A percentile compares a stretch with the other conserved stretches of the same genome.
These are phyloP conservation scores for Volvariella volvacea DNA, from an alignment of 1,284 basidiomycete genomes.

Conservation along the genomic window DNA sequence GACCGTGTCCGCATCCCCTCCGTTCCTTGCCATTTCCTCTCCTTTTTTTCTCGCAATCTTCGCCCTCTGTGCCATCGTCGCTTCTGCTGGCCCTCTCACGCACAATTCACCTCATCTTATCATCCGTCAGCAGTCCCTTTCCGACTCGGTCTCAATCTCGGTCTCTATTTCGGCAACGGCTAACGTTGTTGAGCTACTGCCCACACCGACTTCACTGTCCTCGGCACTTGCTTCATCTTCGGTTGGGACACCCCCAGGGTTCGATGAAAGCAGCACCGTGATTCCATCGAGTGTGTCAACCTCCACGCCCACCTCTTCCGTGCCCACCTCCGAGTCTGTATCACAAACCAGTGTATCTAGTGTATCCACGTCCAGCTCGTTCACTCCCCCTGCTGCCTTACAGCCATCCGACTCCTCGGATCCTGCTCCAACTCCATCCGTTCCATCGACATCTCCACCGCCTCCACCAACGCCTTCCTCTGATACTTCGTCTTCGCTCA, in stretches of 20 bases:
- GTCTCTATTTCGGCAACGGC: not conserved
- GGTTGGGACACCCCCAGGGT: not conserved
- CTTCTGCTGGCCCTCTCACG: constrained; percentile 6
- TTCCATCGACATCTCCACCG: not conserved
- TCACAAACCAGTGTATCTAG: not conserved
- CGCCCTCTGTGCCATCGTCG: constrained; percentile 8
- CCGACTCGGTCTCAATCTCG: not conserved
- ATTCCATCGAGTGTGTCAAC: not conserved
- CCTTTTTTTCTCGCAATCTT: no score
- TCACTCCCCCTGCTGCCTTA: not conserved
- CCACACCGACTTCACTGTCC: no score
- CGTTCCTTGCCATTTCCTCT: not conserved
- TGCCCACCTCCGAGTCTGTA: not conserved
- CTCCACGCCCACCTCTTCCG: not conserved
- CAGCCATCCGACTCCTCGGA: not conserved
- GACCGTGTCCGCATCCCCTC: constrained; percentile 1
- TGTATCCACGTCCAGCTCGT: not conserved
- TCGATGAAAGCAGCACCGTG: not conserved
- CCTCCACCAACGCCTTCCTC: constrained; percentile 3
- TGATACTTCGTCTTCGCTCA: constrained; percentile 7
- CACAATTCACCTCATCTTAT: constrained; percentile 2
- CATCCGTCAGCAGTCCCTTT: not conserved
- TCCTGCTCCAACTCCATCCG: constrained; percentile 1
- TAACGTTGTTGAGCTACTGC: no score
- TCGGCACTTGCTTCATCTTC: not conserved